phyloP scores from a whole-genome alignment of 495 filamentous ascomycete genomes.

The Penicillium flavigenum region DNA sequence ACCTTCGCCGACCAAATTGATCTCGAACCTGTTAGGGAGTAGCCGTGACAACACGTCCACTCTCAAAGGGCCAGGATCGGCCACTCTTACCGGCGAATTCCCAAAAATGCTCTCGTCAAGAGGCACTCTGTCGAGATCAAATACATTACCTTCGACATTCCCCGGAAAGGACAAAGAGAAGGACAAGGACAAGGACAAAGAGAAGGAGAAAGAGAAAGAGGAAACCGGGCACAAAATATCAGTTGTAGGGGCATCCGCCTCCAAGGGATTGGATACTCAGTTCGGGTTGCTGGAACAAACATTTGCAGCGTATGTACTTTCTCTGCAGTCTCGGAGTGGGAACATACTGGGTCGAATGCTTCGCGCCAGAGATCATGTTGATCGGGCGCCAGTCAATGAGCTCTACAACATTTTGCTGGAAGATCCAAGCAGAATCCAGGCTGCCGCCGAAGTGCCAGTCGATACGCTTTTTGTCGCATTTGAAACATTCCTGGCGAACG shows the following conservation, averaged over 20 bases:
- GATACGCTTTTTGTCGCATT: constrained; percentile 94
- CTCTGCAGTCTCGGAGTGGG: constrained; percentile 77
- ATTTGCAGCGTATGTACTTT: constrained; percentile 78
- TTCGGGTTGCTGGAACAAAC: constrained; percentile 78
- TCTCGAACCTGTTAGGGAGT: constrained; percentile 76
- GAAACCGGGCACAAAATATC: constrained; percentile 37
- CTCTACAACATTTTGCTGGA: constrained; percentile 87
- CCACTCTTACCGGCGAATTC: constrained; percentile 39
- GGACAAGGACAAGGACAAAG: constrained; percentile 22
- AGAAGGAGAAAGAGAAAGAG: constrained; percentile 22
- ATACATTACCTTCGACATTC: constrained; percentile 40
- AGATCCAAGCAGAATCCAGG: constrained; percentile 70
- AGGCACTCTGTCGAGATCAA: constrained; percentile 38
- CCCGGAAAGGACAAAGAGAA: constrained; percentile 32
- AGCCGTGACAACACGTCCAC: constrained; percentile 41
- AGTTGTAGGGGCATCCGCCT: constrained; percentile 29
- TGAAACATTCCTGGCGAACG: constrained; percentile 85
- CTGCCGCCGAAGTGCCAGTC: constrained; percentile 71
- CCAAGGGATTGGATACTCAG: constrained; percentile 41
- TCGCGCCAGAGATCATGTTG: constrained; percentile 65
- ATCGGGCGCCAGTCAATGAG: constrained; percentile 80
- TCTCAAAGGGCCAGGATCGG: constrained; percentile 39
- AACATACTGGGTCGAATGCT: constrained; percentile 77
- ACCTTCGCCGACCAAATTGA: constrained; percentile 83
- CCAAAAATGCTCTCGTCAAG: constrained; percentile 42